These are phyloP conservation scores for Suillus spraguei DNA, from an alignment of 768 basidiomycete species.

Conservation along the genomic window DNA sequence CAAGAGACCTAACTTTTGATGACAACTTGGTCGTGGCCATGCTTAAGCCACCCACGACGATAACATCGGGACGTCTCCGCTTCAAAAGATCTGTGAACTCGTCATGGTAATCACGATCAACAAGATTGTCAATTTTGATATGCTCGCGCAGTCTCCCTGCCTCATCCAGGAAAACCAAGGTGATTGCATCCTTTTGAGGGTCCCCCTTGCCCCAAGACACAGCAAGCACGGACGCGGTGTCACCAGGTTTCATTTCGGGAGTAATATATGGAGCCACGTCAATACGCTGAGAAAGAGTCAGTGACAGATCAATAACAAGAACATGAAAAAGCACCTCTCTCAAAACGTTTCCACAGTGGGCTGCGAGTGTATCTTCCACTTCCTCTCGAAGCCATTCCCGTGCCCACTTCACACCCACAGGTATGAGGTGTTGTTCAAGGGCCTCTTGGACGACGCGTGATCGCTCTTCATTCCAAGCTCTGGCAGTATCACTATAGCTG, in stretches of 20 bases:
- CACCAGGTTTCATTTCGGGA: conserved; percentile 65
- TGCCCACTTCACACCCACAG: conserved; percentile 84
- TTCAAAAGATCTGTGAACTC: conserved; percentile 84
- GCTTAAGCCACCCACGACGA: conserved; percentile 88
- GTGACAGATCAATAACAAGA: conserved; percentile 9
- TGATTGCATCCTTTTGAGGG: conserved; percentile 86
- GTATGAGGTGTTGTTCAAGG: conserved; percentile 80
- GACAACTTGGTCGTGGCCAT: conserved; percentile 76
- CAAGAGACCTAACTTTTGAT: conserved; percentile 61
- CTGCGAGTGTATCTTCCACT: conserved; percentile 82
- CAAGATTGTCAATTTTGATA: conserved; percentile 84
- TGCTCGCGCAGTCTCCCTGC: conserved; percentile 91
- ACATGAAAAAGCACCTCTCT: conserved; percentile 53
- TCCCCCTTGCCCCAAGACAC: conserved; percentile 96
- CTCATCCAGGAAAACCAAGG: conserved; percentile 83
- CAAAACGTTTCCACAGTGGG: conserved; percentile 65
- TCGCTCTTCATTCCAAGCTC: conserved; percentile 91
- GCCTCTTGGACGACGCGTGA: conserved; percentile 77
- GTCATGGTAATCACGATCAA: conserved; percentile 64
- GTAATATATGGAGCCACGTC: conserved; percentile 78
- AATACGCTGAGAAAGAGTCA: conserved; percentile 58
- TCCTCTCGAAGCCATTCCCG: conserved; percentile 89
- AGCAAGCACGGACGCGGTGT: conserved; percentile 80
- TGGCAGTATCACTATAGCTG: conserved; percentile 80
- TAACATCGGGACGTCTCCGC: conserved; percentile 82